Percentiles rank a stretch among this genome's conserved stretches.
Conservation (phyloP, 805 yeast species). For the Pichia gijzeniarum region DNA sequence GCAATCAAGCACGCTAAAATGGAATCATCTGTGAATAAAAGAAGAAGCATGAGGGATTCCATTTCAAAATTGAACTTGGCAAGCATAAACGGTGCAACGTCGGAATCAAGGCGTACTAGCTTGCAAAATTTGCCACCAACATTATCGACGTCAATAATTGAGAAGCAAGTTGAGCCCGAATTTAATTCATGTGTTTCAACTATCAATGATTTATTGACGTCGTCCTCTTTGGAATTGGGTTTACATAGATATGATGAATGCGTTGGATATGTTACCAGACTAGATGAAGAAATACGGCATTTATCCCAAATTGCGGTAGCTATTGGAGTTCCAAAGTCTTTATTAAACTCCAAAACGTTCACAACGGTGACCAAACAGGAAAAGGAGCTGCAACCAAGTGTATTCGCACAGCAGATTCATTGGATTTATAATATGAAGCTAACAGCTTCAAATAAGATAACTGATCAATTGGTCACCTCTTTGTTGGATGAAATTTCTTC, state of each 20-base stretch:
- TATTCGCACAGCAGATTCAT: slow-evolving; percentile 11
- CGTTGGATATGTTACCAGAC: slow-evolving; percentile 29
- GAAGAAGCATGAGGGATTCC: slow-evolving; percentile 39
- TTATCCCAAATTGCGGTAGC: slow-evolving; percentile 8
- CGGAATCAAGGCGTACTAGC: slow-evolving; percentile 47
- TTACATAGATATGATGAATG: slow-evolving; percentile 41
- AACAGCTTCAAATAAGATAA: slow-evolving; percentile 23
- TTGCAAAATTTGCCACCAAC: slow-evolving; percentile 19
- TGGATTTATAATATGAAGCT: slow-evolving; percentile 12
- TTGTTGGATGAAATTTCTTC: slow-evolving; percentile 21
- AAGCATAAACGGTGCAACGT: slow-evolving; percentile 28
- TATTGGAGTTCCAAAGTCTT: slow-evolving; percentile 8
- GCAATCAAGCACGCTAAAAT: slow-evolving; percentile 50
- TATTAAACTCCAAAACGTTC: slow-evolving; percentile 16
- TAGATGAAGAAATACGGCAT: slow-evolving; percentile 18
- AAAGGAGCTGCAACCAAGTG: slow-evolving; percentile 12
- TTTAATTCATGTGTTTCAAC: slow-evolving; percentile 18
- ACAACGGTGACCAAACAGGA: slow-evolving; percentile 18
- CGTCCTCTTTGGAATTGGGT: slow-evolving; percentile 43
- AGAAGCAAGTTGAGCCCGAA: slow-evolving; percentile 18
- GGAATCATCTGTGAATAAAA: slow-evolving; percentile 25
- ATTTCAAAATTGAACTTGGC: slow-evolving; percentile 34
- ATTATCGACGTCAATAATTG: slow-evolving; percentile 9
- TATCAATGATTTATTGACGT: slow-evolving; percentile 44
- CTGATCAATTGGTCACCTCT: slow-evolving; percentile 16